Percentiles rank a stretch among this genome's conserved stretches.
These are phyloP conservation scores for Teunomyces pallodes DNA, from an alignment of 805 yeast species.

Conservation along the genomic window DNA sequence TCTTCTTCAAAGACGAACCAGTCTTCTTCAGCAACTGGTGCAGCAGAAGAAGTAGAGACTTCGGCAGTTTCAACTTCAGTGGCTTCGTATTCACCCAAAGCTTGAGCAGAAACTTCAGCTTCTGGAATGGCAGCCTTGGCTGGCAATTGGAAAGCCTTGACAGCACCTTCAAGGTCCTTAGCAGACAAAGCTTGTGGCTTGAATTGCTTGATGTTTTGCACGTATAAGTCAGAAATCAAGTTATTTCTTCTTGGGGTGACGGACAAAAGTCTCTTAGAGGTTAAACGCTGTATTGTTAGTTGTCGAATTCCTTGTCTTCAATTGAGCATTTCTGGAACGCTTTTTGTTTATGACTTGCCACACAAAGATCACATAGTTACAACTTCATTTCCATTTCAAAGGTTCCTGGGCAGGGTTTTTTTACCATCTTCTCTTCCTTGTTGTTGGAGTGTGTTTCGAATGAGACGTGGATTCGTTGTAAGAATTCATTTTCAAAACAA, in stretches of 20 bases:
- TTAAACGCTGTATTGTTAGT: slow-evolving; percentile 25
- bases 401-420: too few relatives aligned
- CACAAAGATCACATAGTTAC: too few relatives aligned
- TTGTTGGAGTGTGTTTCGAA: background rate
- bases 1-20: slow-evolving; percentile 80
- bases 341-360: background rate
- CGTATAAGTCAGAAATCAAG: slow-evolving; percentile 79
- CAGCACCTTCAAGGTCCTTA: slow-evolving; percentile 72
- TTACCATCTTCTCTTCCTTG: background rate
- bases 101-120: slow-evolving; percentile 66
- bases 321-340: background rate
- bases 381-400: too few relatives aligned
- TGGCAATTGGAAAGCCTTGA: slow-evolving; percentile 83
- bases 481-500: background rate
- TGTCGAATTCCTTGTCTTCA: background rate
- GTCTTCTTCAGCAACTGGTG: slow-evolving; percentile 57
- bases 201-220: slow-evolving; percentile 83
- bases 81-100: slow-evolving; percentile 65
- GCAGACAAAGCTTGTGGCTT: slow-evolving; percentile 77
- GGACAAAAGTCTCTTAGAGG: slow-evolving; percentile 42
- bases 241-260: slow-evolving; percentile 47
- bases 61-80: slow-evolving; percentile 68
- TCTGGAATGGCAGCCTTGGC: slow-evolving; percentile 72
- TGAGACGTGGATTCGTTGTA: background rate
- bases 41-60: slow-evolving; percentile 31